Percentiles rank a stretch among this genome's conserved stretches.
Evolutionary conservation across 1,284 basidiomycete genomes (phyloP).

Genomic region (Phlebopus sp.): DNA sequence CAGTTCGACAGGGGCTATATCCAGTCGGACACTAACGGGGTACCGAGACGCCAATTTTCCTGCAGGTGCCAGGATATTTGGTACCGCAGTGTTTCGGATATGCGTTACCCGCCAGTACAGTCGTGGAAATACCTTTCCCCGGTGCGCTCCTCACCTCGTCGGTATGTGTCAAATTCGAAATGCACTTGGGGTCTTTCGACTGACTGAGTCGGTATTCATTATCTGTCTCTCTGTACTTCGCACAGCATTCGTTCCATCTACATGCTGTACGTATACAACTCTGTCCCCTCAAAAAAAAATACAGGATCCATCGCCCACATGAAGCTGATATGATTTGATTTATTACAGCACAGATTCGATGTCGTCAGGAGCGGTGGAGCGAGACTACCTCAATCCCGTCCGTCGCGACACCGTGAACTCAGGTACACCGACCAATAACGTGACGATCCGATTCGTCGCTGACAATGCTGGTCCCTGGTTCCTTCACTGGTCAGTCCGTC

Average conservation of each 20-base stretch:
- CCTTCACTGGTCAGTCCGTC: no score
- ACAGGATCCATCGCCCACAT: no score
- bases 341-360: constrained; percentile 19
- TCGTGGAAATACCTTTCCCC: constrained; percentile 31
- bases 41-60: constrained; percentile 37
- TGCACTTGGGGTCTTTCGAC: no score
- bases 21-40: constrained; percentile 28
- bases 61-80: constrained; percentile 46
- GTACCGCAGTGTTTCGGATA: constrained; percentile 41
- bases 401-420: constrained; percentile 20
- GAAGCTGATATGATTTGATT: no score
- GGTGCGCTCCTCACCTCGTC: constrained; percentile 5
- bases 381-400: constrained; percentile 28
- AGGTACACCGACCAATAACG: constrained; percentile 19
- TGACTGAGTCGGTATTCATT: no score
- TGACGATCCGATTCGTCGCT: constrained; percentile 19
- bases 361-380: constrained; percentile 22
- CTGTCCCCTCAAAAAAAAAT: no score
- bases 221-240: no score
- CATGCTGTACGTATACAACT: constrained; percentile 23
- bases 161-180: no score
- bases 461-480: no score
- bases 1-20: constrained; percentile 15
- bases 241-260: constrained; percentile 31
- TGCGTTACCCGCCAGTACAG: constrained; percentile 33